phyloP scores from a whole-genome alignment of 345 rosid genomes.

The Iberis pinnata region DNA sequence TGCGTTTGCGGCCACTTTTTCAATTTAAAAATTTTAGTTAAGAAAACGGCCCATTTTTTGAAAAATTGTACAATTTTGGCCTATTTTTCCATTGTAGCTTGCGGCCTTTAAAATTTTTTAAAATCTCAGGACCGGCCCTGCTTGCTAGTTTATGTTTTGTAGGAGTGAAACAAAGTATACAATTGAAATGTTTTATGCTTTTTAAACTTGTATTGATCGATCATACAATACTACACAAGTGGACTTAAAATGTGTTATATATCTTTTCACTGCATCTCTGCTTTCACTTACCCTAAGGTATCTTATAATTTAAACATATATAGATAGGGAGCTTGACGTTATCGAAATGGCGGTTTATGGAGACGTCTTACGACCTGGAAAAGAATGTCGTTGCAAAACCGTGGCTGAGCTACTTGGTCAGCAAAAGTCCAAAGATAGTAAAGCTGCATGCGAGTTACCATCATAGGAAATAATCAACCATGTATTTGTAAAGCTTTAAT shows the following conservation, averaged over 20 bases:
- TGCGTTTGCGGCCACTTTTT: too few relatives aligned
- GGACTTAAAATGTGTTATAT: not conserved
- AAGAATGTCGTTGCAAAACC: conserved; percentile 81
- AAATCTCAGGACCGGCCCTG: too few relatives aligned
- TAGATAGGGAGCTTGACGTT: conserved; percentile 88
- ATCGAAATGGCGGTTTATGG: conserved; percentile 98
- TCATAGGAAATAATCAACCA: conserved; percentile 15
- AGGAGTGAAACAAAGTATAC: conserved; percentile 15
- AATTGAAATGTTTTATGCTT: not conserved
- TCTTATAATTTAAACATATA: conserved; percentile 19
- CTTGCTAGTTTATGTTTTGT: conserved; percentile 15
- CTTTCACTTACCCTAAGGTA: not conserved
- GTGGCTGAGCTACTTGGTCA: conserved; percentile 80
- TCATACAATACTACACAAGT: conserved; percentile 4
- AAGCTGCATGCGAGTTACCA: conserved; percentile 72
- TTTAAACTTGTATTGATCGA: conserved; percentile 10
- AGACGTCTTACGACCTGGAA: conserved; percentile 81
- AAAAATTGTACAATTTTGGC: too few relatives aligned
- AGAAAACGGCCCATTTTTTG: too few relatives aligned
- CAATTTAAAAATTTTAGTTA: too few relatives aligned
- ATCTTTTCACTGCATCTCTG: not conserved
- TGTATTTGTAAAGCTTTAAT: conserved; percentile 14
- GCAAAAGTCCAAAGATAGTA: conserved; percentile 57
- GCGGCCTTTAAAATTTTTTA: too few relatives aligned
- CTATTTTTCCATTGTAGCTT: too few relatives aligned